Conservation (phyloP, 2,329 filamentous ascomycete species). For the Pyricularia pennisetigena region DNA sequence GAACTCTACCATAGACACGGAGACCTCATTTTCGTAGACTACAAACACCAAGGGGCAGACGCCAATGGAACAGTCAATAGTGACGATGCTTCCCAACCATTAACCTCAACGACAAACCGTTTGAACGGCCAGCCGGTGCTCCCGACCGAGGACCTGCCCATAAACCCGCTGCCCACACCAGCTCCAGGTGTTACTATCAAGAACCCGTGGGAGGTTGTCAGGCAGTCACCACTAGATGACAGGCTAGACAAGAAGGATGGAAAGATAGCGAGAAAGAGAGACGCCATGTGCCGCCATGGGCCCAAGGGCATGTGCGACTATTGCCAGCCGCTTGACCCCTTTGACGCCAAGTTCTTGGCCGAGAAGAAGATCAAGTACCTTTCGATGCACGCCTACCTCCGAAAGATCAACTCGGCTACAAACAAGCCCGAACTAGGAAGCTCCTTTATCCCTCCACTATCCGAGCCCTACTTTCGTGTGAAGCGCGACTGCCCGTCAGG, state of each 20-base stretch:
- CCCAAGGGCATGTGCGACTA: constrained; percentile 99
- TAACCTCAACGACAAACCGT: constrained; percentile 45
- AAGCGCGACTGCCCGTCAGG: constrained; percentile 83
- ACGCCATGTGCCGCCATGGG: constrained; percentile 87
- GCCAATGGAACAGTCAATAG: constrained; percentile 20
- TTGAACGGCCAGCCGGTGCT: constrained; percentile 71
- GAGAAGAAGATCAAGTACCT: constrained; percentile 99
- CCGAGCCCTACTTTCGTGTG: constrained; percentile 87
- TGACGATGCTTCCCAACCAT: constrained; percentile 25
- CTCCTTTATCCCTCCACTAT: constrained; percentile 92
- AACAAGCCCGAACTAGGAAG: constrained; percentile 91
- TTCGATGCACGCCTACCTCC: constrained; percentile 88
- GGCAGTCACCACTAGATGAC: constrained; percentile 82
- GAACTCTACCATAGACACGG: constrained; percentile 58
- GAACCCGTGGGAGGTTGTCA: constrained; percentile 88
- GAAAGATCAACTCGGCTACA: constrained; percentile 91
- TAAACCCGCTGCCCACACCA: constrained; percentile 40
- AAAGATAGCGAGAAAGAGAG: constrained; percentile 69
- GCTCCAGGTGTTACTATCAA: constrained; percentile 55
- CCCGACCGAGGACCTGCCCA: constrained; percentile 55
- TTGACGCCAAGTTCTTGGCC: constrained; percentile 74
- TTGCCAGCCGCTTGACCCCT: constrained; percentile 94
- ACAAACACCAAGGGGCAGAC: constrained; percentile 49
- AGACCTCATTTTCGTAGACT: constrained; percentile 81
- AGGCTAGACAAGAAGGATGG: constrained; percentile 78